A percentile compares a stretch with the other conserved stretches of the same genome.
Evolutionary conservation across 495 filamentous ascomycete genomes (phyloP).

Genomic region (Hypoxylon subgilvum): DNA sequence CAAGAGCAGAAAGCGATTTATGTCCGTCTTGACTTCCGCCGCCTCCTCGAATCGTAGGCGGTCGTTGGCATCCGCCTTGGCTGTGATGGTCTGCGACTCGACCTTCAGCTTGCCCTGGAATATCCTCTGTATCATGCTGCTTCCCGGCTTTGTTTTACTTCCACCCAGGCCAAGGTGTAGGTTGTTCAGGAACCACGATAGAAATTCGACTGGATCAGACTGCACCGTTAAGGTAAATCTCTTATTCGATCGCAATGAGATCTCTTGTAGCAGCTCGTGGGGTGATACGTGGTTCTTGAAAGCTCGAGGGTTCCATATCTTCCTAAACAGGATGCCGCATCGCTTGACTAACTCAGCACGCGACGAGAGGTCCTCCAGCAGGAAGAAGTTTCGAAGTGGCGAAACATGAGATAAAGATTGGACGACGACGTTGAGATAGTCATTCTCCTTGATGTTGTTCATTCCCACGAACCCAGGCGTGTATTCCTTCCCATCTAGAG

Average conservation of each 20-base stretch:
- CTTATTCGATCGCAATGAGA: conserved; percentile 87
- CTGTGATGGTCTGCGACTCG: conserved; percentile 92
- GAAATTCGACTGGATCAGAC: conserved; percentile 93
- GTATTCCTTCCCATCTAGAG: conserved; percentile 81
- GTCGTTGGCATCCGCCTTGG: conserved; percentile 84
- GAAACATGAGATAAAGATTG: conserved; percentile 89
- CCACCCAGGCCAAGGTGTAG: conserved; percentile 91
- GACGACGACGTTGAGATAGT: conserved; percentile 97
- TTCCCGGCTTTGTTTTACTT: conserved; percentile 80
- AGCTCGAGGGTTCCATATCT: conserved; percentile 96
- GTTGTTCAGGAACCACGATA: conserved; percentile 96
- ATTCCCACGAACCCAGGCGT: conserved; percentile 95
- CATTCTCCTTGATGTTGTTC: conserved; percentile 99
- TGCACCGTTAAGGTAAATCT: conserved; percentile 89
- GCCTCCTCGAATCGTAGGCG: conserved; percentile 94
- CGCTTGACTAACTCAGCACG: conserved; percentile 69
- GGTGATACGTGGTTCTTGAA: conserved; percentile 98
- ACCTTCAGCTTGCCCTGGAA: conserved; percentile 93
- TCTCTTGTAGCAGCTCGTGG: conserved; percentile 94
- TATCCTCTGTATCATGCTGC: conserved; percentile 82
- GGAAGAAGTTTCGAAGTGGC: conserved; percentile 89
- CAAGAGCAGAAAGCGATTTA: conserved; percentile 82
- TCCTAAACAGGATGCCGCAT: conserved; percentile 88
- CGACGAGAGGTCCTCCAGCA: conserved; percentile 75
- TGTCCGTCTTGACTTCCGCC: conserved; percentile 74